Conservation (phyloP, 805 yeast genomes). For the Yarrowia divulgata region DNA sequence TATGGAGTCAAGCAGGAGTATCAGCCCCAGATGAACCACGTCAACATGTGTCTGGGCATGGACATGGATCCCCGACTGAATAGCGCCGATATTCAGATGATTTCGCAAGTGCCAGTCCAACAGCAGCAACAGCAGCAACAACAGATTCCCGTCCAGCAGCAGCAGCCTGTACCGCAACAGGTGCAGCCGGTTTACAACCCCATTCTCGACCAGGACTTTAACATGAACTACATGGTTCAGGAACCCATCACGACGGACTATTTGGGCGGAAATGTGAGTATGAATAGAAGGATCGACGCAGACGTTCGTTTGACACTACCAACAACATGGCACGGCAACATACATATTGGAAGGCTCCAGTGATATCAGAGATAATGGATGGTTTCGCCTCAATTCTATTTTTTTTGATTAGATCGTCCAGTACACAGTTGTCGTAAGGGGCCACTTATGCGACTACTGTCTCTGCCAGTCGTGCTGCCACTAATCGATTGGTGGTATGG, state of each 20-base stretch:
- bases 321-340: not conserved
- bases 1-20: slow-evolving; percentile 34
- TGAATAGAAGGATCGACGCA: not conserved
- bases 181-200: slow-evolving; percentile 19
- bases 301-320: not conserved
- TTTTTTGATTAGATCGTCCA: not conserved
- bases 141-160: slow-evolving; percentile 15
- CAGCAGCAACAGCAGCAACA: slow-evolving; percentile 26
- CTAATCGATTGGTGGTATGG: too few species aligned
- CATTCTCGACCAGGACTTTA: slow-evolving; percentile 30
- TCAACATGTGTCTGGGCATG: slow-evolving; percentile 4
- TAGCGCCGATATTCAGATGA: slow-evolving; percentile 15
- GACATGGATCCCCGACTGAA: slow-evolving; percentile 18
- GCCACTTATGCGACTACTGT: not conserved
- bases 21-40: slow-evolving; percentile 8
- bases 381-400: too few species aligned
- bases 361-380: too few species aligned
- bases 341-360: not conserved
- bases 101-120: slow-evolving; percentile 1
- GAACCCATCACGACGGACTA: slow-evolving; percentile 25
- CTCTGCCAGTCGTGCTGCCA: not conserved
- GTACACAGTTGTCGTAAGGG: not conserved
- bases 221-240: slow-evolving; percentile 23
- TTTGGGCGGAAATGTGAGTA: slow-evolving; percentile 18
- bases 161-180: not conserved